Percentiles rank a stretch among this genome's conserved stretches.
Conservation (phyloP, 208 protist species). For the Strigomonas galati region DNA sequence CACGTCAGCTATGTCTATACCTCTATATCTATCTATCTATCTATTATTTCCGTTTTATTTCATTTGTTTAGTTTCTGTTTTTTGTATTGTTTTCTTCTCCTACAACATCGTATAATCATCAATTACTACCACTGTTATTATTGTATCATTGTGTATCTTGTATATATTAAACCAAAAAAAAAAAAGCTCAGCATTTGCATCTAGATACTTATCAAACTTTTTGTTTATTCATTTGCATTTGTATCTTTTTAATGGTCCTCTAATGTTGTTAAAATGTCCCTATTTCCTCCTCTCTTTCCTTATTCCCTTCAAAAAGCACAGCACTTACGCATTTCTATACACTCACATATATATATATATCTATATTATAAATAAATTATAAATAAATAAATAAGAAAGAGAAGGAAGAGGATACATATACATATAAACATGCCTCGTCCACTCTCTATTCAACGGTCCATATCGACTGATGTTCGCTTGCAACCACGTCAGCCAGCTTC, state of each 20-base stretch:
- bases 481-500: neutral
- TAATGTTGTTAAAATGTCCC: neutral
- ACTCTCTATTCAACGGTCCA: neutral
- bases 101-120: neutral
- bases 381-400: neutral
- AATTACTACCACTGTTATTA: neutral
- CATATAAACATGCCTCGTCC: neutral
- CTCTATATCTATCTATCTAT: too few relatives aligned
- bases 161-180: neutral
- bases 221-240: neutral
- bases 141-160: neutral
- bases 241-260: neutral
- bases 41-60: neutral
- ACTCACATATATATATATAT: neutral
- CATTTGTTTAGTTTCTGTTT: neutral
- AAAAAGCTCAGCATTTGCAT: neutral
- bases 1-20: too few relatives aligned
- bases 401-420: neutral
- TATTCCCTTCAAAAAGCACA: neutral
- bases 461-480: neutral
- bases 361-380: neutral
- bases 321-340: neutral
- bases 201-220: neutral
- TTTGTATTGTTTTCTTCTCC: neutral
- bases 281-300: constrained; percentile 5